These are phyloP conservation scores for Alternaria angustiovoidea DNA, from an alignment of 2,329 filamentous ascomycete species.

Conservation along the genomic window DNA sequence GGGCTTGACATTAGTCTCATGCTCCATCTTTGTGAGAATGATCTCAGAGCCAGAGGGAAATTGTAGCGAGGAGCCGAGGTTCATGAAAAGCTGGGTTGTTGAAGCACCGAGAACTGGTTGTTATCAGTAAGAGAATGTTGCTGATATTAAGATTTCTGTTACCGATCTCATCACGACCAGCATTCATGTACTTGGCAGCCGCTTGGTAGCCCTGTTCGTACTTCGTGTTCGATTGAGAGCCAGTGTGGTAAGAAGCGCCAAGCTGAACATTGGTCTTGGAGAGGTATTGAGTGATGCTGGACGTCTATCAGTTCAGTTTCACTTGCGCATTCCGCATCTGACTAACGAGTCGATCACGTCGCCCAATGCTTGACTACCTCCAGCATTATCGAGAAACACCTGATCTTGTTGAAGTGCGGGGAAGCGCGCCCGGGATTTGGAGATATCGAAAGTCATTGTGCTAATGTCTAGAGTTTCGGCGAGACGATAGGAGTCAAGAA, in stretches of 20 bases:
- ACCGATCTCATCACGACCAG: constrained; percentile 71
- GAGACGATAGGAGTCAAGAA: not conserved
- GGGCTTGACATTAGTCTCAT: constrained; percentile 78
- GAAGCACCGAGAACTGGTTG: constrained; percentile 71
- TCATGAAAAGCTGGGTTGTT: constrained; percentile 79
- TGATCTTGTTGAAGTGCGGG: constrained; percentile 73
- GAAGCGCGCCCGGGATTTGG: constrained; percentile 67
- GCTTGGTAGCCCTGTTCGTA: constrained; percentile 69
- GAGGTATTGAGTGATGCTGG: constrained; percentile 70
- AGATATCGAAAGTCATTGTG: constrained; percentile 60
- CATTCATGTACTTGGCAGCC: constrained; percentile 76
- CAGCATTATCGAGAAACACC: constrained; percentile 80
- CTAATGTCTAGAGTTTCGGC: too few species aligned
- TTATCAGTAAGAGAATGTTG: not conserved
- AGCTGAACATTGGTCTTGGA: constrained; percentile 76
- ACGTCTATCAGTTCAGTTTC: not conserved
- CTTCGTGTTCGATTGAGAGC: constrained; percentile 65
- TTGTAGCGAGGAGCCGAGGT: constrained; percentile 58
- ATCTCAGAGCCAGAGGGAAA: constrained; percentile 66
- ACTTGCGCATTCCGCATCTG: too few species aligned
- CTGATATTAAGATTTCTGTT: not conserved
- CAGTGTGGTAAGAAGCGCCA: constrained; percentile 72
- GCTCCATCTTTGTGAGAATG: constrained; percentile 75
- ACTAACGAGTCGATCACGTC: constrained; percentile 71
- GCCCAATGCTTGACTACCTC: constrained; percentile 74